phyloP scores from a whole-genome alignment of 2,329 filamentous ascomycete species.

The Aphanoascus verrucosus region DNA sequence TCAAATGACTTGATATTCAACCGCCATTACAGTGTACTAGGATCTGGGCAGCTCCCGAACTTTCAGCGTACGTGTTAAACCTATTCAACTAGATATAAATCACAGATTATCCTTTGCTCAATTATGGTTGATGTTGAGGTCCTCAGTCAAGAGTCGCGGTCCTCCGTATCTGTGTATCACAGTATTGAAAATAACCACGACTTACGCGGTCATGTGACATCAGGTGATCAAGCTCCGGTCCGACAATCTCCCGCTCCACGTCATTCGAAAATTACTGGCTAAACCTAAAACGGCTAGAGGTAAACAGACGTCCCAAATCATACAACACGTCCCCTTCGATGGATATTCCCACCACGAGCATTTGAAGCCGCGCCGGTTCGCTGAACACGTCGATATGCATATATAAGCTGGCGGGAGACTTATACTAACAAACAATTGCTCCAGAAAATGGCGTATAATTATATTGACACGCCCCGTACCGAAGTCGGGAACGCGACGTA shows the following conservation, averaged over 20 bases:
- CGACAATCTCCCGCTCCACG: constrained; percentile 9
- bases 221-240: too few relatives aligned
- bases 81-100: too few relatives aligned
- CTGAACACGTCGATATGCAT: constrained; percentile 3
- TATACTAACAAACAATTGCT: not conserved
- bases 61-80: too few relatives aligned
- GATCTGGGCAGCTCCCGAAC: too few relatives aligned
- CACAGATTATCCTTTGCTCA: too few relatives aligned
- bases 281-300: constrained; percentile 29
- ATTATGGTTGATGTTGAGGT: too few relatives aligned
- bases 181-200: too few relatives aligned
- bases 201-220: too few relatives aligned
- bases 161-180: too few relatives aligned
- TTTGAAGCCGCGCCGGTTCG: not conserved
- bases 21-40: too few relatives aligned
- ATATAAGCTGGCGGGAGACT: not conserved
- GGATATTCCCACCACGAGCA: constrained; percentile 3
- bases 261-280: constrained; percentile 16
- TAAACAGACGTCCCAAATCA: constrained; percentile 28
- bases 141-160: too few relatives aligned
- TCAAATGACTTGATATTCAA: too few relatives aligned
- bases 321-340: constrained; percentile 24
- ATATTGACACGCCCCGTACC: constrained; percentile 78
- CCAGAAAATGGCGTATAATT: constrained; percentile 51
- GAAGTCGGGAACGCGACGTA: constrained; percentile 74